Base-by-base conservation (phyloP, 164 flowering plant genomes). In the Tetrastigma voinierianum region DNA sequence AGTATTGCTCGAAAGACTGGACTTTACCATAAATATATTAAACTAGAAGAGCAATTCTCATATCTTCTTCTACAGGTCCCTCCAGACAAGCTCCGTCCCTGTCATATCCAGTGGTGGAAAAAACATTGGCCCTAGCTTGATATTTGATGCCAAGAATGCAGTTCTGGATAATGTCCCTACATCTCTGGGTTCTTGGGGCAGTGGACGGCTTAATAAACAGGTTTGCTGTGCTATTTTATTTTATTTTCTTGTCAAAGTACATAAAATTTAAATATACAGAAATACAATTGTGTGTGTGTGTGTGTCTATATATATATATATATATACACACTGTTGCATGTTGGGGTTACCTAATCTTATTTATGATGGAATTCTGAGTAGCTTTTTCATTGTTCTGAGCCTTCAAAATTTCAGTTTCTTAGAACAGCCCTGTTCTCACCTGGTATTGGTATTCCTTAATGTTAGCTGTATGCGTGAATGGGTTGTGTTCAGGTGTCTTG, bases 181-280 rank as follows among this genome's bases (percentile, higher is more conserved):
- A 67, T 71, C 91, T 43, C 54, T 81, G 74, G 77, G 84, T 20
- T 73, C 88, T 56, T 91, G 96, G 93, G 83, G 76, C 44, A 81
- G 72, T 76, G 63, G 77, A 25, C 75, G 67, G 55, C 78, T 76
- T 51, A 83, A 76, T 86, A 90, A 84, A 62, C 89, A 86, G 91
- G 96, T 90, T 69, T 68, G 62, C 24, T 19, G 43, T 44, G 25
- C 40, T 32, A 32, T 32, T 32, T 32, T 58, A 54, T 13, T 43
- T 49, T 14, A 47, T 51, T 66, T 57, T 54, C 19, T 45, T 17
- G 24, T 7, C 40, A 32, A 32, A 32, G 6, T 32, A 32, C 40
- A 32, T 32, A 3, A 3, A 4, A 3, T 32, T 32, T 32, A 3
- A 3, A 32, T 32, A 4, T 4, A 7, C 40, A 32, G 6, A 32